Conservation (phyloP, 169 alveolate species). For the Theileria orientalis region DNA sequence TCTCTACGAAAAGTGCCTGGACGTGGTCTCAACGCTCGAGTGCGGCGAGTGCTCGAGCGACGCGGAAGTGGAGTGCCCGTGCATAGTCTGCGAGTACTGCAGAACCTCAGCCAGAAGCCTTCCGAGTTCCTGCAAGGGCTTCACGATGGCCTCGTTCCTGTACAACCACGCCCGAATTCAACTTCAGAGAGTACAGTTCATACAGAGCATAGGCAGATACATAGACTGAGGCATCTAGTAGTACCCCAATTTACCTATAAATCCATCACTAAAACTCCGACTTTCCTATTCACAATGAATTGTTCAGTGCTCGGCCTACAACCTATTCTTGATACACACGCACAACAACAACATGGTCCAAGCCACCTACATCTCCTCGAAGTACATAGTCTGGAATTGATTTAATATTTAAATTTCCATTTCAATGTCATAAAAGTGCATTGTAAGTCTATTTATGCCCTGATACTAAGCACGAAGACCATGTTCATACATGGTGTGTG, state of each 20-base stretch:
- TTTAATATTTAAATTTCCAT: not conserved
- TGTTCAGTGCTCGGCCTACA: constrained; percentile 42
- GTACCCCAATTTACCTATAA: not conserved
- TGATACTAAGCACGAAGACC: too few relatives aligned
- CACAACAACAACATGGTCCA: constrained; percentile 36
- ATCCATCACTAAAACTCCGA: too few relatives aligned
- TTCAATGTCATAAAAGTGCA: not conserved
- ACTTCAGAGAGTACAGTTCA: constrained; percentile 29
- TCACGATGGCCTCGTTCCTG: constrained; percentile 22
- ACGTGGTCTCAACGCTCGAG: constrained; percentile 8
- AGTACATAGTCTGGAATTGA: constrained; percentile 51
- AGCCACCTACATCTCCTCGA: constrained; percentile 54
- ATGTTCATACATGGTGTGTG: too few relatives aligned
- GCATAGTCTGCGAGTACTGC: constrained; percentile 50
- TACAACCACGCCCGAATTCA: constrained; percentile 31
- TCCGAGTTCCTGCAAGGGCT: constrained; percentile 42
- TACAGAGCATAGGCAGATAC: not conserved
- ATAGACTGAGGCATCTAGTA: too few relatives aligned
- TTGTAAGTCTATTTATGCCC: not conserved
- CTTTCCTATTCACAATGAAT: not conserved
- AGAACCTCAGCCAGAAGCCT: constrained; percentile 7
- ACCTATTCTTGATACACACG: constrained; percentile 54
- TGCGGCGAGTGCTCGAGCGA: constrained; percentile 5
- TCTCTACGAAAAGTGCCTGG: constrained; percentile 61
- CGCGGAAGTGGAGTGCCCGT: constrained; percentile 42